These are phyloP conservation scores for Chalciporus piperatus DNA, from an alignment of 768 basidiomycete genomes.

Conservation along the genomic window DNA sequence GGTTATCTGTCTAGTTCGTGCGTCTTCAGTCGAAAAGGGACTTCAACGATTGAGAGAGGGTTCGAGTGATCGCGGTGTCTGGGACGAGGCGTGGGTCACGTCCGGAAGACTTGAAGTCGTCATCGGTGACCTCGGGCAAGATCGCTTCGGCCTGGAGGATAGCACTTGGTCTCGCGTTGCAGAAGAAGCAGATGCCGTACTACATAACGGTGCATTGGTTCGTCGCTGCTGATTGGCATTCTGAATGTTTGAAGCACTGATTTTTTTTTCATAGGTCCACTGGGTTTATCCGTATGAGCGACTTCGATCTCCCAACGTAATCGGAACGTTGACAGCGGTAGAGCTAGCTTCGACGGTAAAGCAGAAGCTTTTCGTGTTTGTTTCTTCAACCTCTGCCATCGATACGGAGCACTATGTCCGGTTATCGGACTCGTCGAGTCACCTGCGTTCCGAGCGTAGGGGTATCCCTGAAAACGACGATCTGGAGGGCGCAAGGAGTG, in stretches of 20 bases:
- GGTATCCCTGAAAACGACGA: conserved; percentile 89
- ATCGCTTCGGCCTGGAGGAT: conserved; percentile 67
- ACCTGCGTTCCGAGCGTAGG: conserved; percentile 38
- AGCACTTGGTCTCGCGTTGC: conserved; percentile 66
- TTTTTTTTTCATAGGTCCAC: conserved; percentile 64
- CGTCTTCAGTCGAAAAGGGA: conserved; percentile 57
- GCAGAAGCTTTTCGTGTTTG: conserved; percentile 82
- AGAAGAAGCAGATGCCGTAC: conserved; percentile 71
- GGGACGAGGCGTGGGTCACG: conserved; percentile 81
- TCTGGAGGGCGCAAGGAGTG: conserved; percentile 74
- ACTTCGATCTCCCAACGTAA: conserved; percentile 88
- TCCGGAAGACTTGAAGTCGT: conserved; percentile 73
- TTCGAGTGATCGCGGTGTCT: conserved; percentile 76
- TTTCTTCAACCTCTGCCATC: conserved; percentile 93
- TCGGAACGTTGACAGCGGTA: conserved; percentile 82
- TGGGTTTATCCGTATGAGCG: conserved; percentile 99
- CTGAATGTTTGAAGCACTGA: neutral
- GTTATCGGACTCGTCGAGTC: conserved; percentile 68
- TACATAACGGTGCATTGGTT: conserved; percentile 98
- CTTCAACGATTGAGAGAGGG: conserved; percentile 67
- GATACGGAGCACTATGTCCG: conserved; percentile 90
- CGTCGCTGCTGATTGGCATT: conserved; percentile 27
- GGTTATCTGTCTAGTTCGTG: conserved; percentile 91
- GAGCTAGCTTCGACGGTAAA: conserved; percentile 72
- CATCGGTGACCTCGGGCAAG: conserved; percentile 76